phyloP scores from a whole-genome alignment of 805 yeast genomes.

The Saccharomyces kudriavzevii region DNA sequence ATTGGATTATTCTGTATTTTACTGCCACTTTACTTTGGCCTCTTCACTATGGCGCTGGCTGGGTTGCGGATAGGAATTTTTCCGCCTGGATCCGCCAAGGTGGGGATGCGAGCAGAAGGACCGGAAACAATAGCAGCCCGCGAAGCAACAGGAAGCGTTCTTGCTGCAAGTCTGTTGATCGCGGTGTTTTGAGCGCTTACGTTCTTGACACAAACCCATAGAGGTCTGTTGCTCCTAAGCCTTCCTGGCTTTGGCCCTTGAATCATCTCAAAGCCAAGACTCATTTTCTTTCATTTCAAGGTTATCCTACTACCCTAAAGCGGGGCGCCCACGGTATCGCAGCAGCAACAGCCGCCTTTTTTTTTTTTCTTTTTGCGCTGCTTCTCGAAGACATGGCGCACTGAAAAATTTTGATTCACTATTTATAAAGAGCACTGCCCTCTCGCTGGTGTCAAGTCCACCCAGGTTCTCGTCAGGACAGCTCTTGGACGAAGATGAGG shows the following conservation, averaged over 20 bases:
- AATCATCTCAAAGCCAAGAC: not conserved
- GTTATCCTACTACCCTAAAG: not conserved
- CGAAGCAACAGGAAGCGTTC: not conserved
- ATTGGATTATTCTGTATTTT: not conserved
- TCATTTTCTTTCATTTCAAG: not conserved
- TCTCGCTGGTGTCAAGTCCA: not conserved
- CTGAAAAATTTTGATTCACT: not conserved
- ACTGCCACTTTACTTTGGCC: not conserved
- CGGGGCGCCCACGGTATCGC: not conserved
- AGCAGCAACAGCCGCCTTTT: not conserved
- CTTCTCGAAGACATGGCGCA: not conserved
- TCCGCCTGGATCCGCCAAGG: not conserved
- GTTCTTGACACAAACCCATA: not conserved
- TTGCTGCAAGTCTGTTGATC: too few species aligned
- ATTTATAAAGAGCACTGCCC: not conserved
- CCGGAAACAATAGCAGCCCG: not conserved
- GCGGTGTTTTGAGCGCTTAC: not conserved
- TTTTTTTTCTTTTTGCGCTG: not conserved
- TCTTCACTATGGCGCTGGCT: not conserved
- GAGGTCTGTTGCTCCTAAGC: not conserved
- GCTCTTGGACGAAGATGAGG: slow-evolving; percentile 38
- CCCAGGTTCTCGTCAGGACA: not conserved
- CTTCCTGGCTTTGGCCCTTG: not conserved
- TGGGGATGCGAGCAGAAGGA: not conserved
- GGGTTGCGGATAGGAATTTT: not conserved